Base-by-base conservation (phyloP, 208 protist genomes). In the Porcisia deanei region DNA sequence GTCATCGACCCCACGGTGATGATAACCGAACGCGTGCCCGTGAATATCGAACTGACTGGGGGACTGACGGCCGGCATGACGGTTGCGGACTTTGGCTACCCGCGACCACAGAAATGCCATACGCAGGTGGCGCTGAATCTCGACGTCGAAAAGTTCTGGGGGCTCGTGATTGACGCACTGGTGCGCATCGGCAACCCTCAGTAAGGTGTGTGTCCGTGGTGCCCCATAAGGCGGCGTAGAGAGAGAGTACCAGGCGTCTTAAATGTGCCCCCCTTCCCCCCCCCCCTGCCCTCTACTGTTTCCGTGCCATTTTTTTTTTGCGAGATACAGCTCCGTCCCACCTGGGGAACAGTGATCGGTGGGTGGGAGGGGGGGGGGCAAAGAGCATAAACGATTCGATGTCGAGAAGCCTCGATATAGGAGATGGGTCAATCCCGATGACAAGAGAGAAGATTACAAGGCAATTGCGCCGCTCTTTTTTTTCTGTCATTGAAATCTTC, bases 111-210 rank as follows among this genome's bases (percentile, higher is more conserved):
- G 69, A 71, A 93, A 60, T 89, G 84, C 73, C 75, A 87, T 80
- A 91, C 87, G 34, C 79, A 89, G 55, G 89, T 96, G 20, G 88
- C 87, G 6, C 73, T 86, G 25, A 81, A 72, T 39, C 86, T 96
- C 70, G 86, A 96, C 78, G 77, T 86, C 47, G 75, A 82, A 14
- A 85, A 85, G 73, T 96, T 94, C 80, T 96, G 91, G 91, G 68
- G 79, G 41, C 69, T 93, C 25, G 70, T 96, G 30, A 66, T 94
- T 30, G 85, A 96, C 49, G 86, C 88, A 22, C 74, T 94, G 37
- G 52, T 73, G 73, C 85, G 85, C 77, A 88, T 92, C 55, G 88
- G 87, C 47, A 64, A 88, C 67, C 83, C 83, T 9, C 22, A 79
- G 61, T 80, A 30, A 57, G 5, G 47, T 9, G 66, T 45, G 10